Evolutionary conservation across 2,329 filamentous ascomycete genomes (phyloP).

Genomic region (Exophiala aquamarina): DNA sequence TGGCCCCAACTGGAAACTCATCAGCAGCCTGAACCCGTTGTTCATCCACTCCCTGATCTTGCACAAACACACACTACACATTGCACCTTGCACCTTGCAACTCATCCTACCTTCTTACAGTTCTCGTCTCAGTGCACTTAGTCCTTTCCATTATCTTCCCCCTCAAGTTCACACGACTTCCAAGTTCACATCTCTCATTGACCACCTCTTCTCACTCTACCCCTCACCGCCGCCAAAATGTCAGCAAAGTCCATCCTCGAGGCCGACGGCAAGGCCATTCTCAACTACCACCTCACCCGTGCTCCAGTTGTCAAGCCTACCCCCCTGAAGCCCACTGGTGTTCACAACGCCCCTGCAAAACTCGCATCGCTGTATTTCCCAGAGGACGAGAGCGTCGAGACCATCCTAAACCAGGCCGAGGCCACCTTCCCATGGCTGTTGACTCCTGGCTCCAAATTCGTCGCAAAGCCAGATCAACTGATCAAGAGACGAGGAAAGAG

Average conservation of each 20-base stretch:
- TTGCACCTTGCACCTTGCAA: not conserved
- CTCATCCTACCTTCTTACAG: not conserved
- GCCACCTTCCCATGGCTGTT: conserved; percentile 95
- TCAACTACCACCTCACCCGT: conserved; percentile 99
- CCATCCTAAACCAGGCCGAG: conserved; percentile 92
- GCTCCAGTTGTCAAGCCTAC: conserved; percentile 97
- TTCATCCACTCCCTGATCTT: too few relatives aligned
- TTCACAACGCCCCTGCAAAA: conserved; percentile 89
- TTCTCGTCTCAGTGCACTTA: conserved; percentile 1
- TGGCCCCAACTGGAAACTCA: conserved; percentile 12
- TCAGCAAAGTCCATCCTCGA: conserved; percentile 97
- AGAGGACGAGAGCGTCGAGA: conserved; percentile 78
- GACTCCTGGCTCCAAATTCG: conserved; percentile 79
- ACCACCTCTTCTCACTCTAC: conserved; percentile 21
- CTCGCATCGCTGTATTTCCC: conserved; percentile 92
- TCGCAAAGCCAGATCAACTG: conserved; percentile 98
- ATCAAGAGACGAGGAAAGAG: conserved; percentile 99
- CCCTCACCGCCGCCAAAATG: conserved; percentile 57
- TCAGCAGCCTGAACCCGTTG: not conserved
- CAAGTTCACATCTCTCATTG: not conserved
- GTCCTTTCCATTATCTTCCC: conserved; percentile 4
- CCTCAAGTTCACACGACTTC: conserved; percentile 5
- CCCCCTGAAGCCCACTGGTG: conserved; percentile 77
- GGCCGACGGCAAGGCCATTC: conserved; percentile 99
- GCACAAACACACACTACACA: not conserved